A percentile compares a stretch with the other conserved stretches of the same genome.
phyloP scores from a whole-genome alignment of 2,329 filamentous ascomycete species.

The Tolypocladium tropicale region DNA sequence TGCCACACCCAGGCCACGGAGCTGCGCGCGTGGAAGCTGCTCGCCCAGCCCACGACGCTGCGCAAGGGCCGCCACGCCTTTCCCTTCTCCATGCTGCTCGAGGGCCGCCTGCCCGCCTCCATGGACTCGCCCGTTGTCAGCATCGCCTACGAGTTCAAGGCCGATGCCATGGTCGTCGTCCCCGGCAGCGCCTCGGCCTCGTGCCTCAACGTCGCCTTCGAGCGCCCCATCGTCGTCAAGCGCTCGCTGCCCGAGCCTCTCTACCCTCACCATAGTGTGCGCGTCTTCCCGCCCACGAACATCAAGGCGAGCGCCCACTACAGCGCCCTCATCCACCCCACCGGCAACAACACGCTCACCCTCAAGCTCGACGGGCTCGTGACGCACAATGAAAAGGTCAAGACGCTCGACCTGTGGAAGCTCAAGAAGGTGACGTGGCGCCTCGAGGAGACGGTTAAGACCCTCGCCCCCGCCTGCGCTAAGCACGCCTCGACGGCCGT shows the following conservation, averaged over 20 bases:
- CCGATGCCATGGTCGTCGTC: constrained; percentile 50
- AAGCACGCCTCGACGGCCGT: constrained; percentile 52
- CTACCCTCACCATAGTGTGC: constrained; percentile 76
- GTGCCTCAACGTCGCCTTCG: constrained; percentile 43
- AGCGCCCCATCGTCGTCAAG: constrained; percentile 61
- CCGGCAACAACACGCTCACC: constrained; percentile 67
- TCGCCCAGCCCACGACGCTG: constrained; percentile 45
- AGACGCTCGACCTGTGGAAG: constrained; percentile 72
- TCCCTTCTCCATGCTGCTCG: constrained; percentile 81
- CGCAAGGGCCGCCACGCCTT: constrained; percentile 58
- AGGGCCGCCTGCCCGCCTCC: constrained; percentile 75
- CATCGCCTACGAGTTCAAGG: constrained; percentile 71
- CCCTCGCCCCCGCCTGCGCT: constrained; percentile 67
- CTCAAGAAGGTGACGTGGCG: constrained; percentile 88
- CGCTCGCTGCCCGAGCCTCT: constrained; percentile 67
- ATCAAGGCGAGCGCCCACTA: constrained; percentile 79
- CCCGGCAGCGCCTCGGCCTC: constrained; percentile 30
- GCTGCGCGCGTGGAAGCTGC: constrained; percentile 70
- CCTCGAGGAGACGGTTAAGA: constrained; percentile 78
- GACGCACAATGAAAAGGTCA: constrained; percentile 54
- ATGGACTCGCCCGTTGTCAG: constrained; percentile 63
- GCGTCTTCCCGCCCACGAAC: constrained; percentile 93
- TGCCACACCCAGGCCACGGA: constrained; percentile 65
- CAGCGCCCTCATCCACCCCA: constrained; percentile 74
- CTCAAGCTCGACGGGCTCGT: constrained; percentile 83